phyloP scores from a whole-genome alignment of 208 protist species.

The Entamoeba dispar region DNA sequence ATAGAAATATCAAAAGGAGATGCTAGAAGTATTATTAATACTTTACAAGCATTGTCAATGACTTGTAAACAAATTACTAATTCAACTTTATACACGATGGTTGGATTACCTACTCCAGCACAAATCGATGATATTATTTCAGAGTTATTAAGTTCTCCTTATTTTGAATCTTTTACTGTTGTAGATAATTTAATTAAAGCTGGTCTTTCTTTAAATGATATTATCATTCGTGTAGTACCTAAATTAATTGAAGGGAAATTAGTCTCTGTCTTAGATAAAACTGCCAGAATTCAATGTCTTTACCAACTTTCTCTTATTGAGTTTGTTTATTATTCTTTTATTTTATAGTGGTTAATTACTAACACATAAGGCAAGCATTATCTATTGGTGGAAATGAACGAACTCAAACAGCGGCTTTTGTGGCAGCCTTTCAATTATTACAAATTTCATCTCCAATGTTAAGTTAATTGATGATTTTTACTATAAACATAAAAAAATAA shows the following conservation, averaged over 20 bases:
- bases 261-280: background rate
- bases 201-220: background rate
- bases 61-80: background rate
- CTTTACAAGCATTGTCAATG: background rate
- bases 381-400: background rate
- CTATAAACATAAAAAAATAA: no score
- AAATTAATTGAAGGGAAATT: background rate
- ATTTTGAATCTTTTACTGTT: background rate
- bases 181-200: background rate
- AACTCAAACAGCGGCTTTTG: background rate
- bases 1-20: background rate
- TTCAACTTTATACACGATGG: background rate
- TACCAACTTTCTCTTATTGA: background rate
- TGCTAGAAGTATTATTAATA: background rate
- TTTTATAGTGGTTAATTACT: background rate
- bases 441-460: background rate
- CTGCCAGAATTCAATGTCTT: background rate
- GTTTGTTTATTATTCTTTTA: background rate
- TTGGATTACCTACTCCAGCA: background rate
- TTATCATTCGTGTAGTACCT: background rate
- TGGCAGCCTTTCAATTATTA: background rate
- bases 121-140: background rate
- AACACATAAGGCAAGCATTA: background rate
- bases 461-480: no score
- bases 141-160: background rate